Base-by-base conservation (phyloP, 2,329 filamentous ascomycete species). In the Balansia obtecta region DNA sequence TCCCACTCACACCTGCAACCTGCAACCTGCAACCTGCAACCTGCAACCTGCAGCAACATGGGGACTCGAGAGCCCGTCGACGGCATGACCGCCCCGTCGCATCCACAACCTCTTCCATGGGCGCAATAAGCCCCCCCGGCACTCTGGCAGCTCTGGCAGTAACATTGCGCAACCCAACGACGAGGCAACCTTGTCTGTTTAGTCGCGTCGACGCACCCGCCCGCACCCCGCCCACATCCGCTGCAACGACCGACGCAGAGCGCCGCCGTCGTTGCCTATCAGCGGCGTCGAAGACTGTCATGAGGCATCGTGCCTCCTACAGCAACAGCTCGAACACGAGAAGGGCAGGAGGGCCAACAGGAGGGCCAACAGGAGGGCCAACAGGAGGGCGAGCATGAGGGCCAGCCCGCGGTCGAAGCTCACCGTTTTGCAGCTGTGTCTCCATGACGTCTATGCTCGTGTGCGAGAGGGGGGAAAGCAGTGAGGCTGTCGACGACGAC, bases 11-110 rank as follows among this genome's bases (percentile, higher is more conserved):
- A n/a, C n/a, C n/a, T n/a, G n/a, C n/a, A n/a, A n/a, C n/a, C n/a
- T n/a, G n/a, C n/a, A n/a, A n/a, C n/a, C n/a, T n/a, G n/a, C n/a
- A n/a, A n/a, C n/a, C n/a, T n/a, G n/a, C n/a, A n/a, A n/a, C n/a
- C n/a, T n/a, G n/a, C n/a, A n/a, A 48, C 38, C n/a, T 41, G 46
- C 38, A 30, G 30, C 30, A 16, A 41, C 37, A 41, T 37, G 32
- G 22, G 22, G 39, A 48, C 13, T 12, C 33, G 13, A 37, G 13
- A 37, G 33, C 33, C 5, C 2, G n/a, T n/a, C 33, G 12, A 9
- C 33, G 33, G 46, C 10, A 49, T 20, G 32, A 37, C 32, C 30
- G 18, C 47, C 10, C 47, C 47, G 40, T 49, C 40, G 47, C 47
- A 44, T 49, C 47, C 47, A 30, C 40, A 38, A 3, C 12, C 22